Evolutionary conservation across 441 rosid species (phyloP).

Genomic region (Mallotus repandus): DNA sequence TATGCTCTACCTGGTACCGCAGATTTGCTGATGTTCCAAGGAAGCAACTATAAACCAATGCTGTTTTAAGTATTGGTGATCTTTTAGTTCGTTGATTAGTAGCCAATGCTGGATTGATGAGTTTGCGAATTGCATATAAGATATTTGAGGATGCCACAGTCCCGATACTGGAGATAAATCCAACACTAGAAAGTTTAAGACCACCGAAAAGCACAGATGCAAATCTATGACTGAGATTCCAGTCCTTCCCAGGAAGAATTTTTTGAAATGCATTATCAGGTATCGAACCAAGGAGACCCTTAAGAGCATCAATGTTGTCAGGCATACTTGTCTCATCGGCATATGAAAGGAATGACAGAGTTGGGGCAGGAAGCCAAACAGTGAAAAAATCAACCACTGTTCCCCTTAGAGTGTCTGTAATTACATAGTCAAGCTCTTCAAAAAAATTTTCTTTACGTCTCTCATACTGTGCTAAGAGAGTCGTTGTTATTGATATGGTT

Average conservation of each 20-base stretch:
- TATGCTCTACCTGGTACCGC: slow-evolving; percentile 82
- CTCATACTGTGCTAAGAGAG: slow-evolving; percentile 86
- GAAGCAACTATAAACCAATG: slow-evolving; percentile 69
- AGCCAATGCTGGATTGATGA: slow-evolving; percentile 51
- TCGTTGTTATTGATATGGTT: slow-evolving; percentile 82
- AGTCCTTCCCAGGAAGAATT: slow-evolving; percentile 74
- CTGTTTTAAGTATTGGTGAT: slow-evolving; percentile 90
- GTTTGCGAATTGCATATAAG: slow-evolving; percentile 45
- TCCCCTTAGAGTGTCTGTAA: slow-evolving; percentile 82
- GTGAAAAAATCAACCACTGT: slow-evolving; percentile 84
- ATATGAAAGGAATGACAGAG: slow-evolving; percentile 75
- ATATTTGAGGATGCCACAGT: slow-evolving; percentile 82
- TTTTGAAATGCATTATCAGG: slow-evolving; percentile 96
- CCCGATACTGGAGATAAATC: slow-evolving; percentile 78
- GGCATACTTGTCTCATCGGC: slow-evolving; percentile 50
- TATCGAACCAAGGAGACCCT: slow-evolving; percentile 79
- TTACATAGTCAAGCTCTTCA: slow-evolving; percentile 89
- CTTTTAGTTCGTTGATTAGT: slow-evolving; percentile 53
- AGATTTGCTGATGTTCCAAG: slow-evolving; percentile 90
- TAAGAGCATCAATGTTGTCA: slow-evolving; percentile 57
- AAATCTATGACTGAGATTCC: slow-evolving; percentile 71
- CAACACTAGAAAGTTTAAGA: slow-evolving; percentile 77
- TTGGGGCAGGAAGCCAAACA: slow-evolving; percentile 97
- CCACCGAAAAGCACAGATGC: slow-evolving; percentile 88
- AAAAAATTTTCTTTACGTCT: slow-evolving; percentile 82